Conservation (phyloP, 2,329 filamentous ascomycete genomes). For the Penicillium sp. region DNA sequence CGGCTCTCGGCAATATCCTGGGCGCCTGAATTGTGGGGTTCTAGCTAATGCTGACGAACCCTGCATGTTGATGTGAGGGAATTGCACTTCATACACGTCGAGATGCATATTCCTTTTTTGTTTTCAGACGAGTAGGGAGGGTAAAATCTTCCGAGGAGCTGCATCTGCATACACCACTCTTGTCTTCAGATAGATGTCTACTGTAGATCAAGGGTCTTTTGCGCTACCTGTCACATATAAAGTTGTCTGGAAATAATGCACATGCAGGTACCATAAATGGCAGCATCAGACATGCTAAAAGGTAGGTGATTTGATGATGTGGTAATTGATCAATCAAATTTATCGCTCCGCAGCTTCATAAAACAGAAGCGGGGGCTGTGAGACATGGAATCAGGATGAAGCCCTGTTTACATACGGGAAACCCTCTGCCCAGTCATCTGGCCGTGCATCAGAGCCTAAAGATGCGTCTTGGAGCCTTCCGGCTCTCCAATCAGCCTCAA, state of each 20-base stretch:
- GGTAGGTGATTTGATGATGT: neutral
- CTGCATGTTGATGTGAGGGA: neutral
- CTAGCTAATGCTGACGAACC: neutral
- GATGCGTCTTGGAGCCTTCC: constrained; percentile 47
- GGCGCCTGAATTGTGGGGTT: constrained; percentile 1
- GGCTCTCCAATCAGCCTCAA: constrained; percentile 76
- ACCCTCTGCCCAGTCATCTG: neutral
- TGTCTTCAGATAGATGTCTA: neutral
- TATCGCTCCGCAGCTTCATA: neutral
- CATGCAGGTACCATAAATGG: neutral
- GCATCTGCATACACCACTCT: neutral
- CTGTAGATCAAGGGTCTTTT: constrained; percentile 3
- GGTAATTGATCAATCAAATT: neutral
- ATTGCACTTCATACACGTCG: neutral
- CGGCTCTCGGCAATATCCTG: constrained; percentile 2
- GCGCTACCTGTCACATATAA: neutral
- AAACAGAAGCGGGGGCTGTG: neutral
- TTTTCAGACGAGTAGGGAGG: neutral
- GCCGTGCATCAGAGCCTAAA: constrained; percentile 27
- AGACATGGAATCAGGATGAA: neutral
- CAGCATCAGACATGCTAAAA: neutral
- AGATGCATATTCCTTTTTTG: neutral
- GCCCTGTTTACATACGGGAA: neutral
- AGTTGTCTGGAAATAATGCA: neutral
- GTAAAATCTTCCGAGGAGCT: neutral